phyloP scores from a whole-genome alignment of 257 asterid genomes.

The Schizonepeta tenuifolia region DNA sequence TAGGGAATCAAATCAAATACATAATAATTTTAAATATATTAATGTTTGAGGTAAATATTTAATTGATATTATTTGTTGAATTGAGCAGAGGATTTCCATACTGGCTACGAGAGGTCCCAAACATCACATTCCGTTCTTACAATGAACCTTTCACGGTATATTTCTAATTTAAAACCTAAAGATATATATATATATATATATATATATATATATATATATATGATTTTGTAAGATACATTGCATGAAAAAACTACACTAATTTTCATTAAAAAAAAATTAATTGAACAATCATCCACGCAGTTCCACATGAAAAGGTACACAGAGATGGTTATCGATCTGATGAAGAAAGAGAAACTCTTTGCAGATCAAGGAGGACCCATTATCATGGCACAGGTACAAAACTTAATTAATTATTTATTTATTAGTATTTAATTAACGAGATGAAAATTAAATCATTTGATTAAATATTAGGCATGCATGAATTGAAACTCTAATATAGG shows the following conservation, averaged over 20 bases:
- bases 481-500: too few species aligned
- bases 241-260: too few species aligned
- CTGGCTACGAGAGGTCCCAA: constrained; percentile 71
- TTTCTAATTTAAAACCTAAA: too few species aligned
- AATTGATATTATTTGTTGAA: neutral
- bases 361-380: constrained; percentile 98
- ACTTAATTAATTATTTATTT: neutral
- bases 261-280: neutral
- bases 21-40: too few species aligned
- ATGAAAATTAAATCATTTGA: neutral
- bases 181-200: too few species aligned
- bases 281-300: constrained; percentile 35
- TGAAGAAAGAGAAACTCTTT: constrained; percentile 71
- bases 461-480: too few species aligned
- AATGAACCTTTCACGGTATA: constrained; percentile 84
- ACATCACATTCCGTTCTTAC: constrained; percentile 76
- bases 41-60: too few species aligned
- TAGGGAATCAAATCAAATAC: constrained; percentile 15
- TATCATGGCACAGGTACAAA: constrained; percentile 72
- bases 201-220: too few species aligned
- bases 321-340: constrained; percentile 54
- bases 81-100: constrained; percentile 75
- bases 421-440: neutral
- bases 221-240: too few species aligned
- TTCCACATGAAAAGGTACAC: constrained; percentile 67